Evolutionary conservation across 495 filamentous ascomycete species (phyloP).

Genomic region (Rusavskia elegans): DNA sequence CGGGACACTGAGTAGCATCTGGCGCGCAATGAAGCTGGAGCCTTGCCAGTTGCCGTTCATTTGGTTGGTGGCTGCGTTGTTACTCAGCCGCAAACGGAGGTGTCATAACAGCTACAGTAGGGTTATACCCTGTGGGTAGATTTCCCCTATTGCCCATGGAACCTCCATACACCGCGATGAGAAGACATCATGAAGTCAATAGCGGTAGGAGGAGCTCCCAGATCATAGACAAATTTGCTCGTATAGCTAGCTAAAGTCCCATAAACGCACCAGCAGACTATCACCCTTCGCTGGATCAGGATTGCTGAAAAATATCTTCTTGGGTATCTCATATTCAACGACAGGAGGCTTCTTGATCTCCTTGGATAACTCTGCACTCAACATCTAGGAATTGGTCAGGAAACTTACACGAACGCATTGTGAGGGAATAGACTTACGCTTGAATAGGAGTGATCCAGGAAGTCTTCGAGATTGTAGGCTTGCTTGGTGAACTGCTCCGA

Average conservation of each 20-base stretch:
- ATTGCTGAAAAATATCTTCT: slow-evolving; percentile 58
- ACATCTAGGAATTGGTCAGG: slow-evolving; percentile 33
- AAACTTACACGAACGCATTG: background rate
- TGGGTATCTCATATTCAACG: slow-evolving; percentile 87
- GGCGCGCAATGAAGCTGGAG: background rate
- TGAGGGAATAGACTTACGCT: slow-evolving; percentile 44
- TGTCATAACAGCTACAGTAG: no score
- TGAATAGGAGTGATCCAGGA: slow-evolving; percentile 85
- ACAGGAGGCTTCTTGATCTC: slow-evolving; percentile 72
- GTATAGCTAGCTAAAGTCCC: slow-evolving; percentile 29
- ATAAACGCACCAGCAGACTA: slow-evolving; percentile 36
- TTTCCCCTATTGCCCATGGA: no score
- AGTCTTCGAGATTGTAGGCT: slow-evolving; percentile 83
- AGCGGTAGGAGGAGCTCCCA: no score
- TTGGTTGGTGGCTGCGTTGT: background rate
- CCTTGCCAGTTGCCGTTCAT: background rate
- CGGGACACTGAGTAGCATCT: background rate
- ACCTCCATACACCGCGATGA: no score
- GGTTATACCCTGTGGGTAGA: no score
- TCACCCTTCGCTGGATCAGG: slow-evolving; percentile 26
- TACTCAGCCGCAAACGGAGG: slow-evolving; percentile 1
- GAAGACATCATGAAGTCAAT: no score
- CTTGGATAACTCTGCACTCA: slow-evolving; percentile 68
- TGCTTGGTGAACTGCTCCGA: slow-evolving; percentile 97
- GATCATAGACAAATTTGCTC: no score